Base-by-base conservation (phyloP, 352 stramenopile species). In the Globisporangium takayamanum region DNA sequence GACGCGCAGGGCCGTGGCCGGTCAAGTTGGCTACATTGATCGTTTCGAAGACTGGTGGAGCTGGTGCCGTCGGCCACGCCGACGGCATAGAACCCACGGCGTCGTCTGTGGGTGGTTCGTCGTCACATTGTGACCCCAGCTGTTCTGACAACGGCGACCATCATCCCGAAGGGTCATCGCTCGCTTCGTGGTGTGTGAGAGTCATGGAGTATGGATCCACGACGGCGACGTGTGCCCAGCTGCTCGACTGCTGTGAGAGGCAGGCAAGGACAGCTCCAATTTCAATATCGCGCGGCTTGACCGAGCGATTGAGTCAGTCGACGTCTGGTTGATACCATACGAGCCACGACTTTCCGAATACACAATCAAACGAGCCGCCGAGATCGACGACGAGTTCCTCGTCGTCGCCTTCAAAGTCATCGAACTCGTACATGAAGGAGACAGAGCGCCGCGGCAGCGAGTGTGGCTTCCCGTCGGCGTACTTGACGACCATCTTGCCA, bases 361-460 rank as follows among this genome's bases (percentile, higher is more conserved):
- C 61, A 36, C 57, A 71, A 33, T 74, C 55, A 20, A 68, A 76
- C 6, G 54, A 59, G 1, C 55, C 60, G 20, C 50, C 53, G 28
- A 72, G 30, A 2, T 79, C 62, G 22, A 76, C 67, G 6, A 79
- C 59, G 14, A 66, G 28, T 30, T 76, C 73, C 0, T 71, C 58
- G 10, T 69, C 59, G 3, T 28, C 60, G 7, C 41, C 16, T 6
- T 4, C 3, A 20, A 72, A 70, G 0, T 62, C 63, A 18, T 71
- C 66, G 33, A 73, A 53, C 33, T 50, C 36, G 44, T 66, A 72
- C 15, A 42, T 15, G 18, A 70, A 55, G 20, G 36, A 55, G 5
- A 54, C 53, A 0, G 56, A 62, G 22, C 62, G 63, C 42, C 60
- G 48, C 5, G 55, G 50, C 26, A 41, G 8, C 0, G 42, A 54